Evolutionary conservation across 177 flowering plant species (phyloP).

Genomic region (Vitis hybrid): DNA sequence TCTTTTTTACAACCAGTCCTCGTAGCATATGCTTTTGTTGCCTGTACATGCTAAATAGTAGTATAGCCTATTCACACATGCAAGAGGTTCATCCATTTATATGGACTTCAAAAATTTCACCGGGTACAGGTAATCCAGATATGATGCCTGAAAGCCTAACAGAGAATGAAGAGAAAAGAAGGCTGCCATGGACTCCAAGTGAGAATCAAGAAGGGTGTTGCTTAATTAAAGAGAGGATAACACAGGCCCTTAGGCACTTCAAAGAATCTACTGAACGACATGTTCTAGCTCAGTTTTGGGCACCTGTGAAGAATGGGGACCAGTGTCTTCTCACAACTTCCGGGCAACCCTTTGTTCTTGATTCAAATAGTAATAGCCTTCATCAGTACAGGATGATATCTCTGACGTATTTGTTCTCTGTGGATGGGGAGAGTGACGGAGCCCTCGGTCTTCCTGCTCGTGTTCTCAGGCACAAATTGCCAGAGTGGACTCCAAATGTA

Average conservation of each 20-base stretch:
- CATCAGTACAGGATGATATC: conserved; percentile 83
- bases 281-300: conserved; percentile 95
- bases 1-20: not conserved
- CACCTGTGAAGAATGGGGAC: conserved; percentile 72
- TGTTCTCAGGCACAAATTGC: conserved; percentile 76
- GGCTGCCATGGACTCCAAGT: conserved; percentile 23
- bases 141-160: conserved; percentile 25
- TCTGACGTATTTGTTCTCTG: conserved; percentile 66
- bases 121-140: conserved; percentile 43
- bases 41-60: not conserved
- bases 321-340: conserved; percentile 83
- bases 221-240: conserved; percentile 84
- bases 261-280: conserved; percentile 79
- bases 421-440: conserved; percentile 70
- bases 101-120: conserved; percentile 1
- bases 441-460: conserved; percentile 95
- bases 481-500: conserved; percentile 99
- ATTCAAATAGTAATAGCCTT: conserved; percentile 71
- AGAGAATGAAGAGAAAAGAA: conserved; percentile 37
- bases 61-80: not conserved
- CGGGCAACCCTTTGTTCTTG: conserved; percentile 94
- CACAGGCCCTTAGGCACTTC: conserved; percentile 78
- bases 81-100: not conserved
- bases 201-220: conserved; percentile 61
- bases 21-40: not conserved